Conservation (phyloP, 495 filamentous ascomycete species). For the Pseudoneurospora amorphoporcata region DNA sequence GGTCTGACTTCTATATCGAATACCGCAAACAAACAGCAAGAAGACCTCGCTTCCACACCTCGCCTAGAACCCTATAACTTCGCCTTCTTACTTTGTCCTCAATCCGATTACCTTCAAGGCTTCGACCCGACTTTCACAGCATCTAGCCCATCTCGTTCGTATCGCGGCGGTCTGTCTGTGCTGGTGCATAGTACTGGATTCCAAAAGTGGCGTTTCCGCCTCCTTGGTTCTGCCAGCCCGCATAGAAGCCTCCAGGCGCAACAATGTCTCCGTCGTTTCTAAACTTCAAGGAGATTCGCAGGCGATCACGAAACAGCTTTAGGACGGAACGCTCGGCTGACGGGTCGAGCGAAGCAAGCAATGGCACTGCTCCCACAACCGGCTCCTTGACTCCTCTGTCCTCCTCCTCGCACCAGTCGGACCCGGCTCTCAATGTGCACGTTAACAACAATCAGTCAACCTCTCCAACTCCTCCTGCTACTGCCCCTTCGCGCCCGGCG, state of each 20-base stretch:
- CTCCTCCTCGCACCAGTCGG: constrained; percentile 26
- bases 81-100: not conserved
- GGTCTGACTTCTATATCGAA: not conserved
- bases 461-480: constrained; percentile 25
- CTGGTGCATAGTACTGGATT: not conserved
- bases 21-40: not conserved
- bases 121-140: not conserved
- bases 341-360: constrained; percentile 37
- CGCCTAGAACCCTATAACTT: not conserved
- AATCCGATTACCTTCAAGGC: not conserved
- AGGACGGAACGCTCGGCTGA: constrained; percentile 44
- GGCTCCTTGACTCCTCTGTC: constrained; percentile 38
- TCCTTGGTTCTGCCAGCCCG: not conserved
- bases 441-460: constrained; percentile 26
- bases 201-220: not conserved
- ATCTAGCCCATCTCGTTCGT: not conserved
- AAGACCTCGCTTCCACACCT: not conserved
- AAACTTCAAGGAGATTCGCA: constrained; percentile 57
- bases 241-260: not conserved
- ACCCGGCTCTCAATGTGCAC: constrained; percentile 40
- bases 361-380: constrained; percentile 34
- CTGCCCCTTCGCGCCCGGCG: constrained; percentile 27
- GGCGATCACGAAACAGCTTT: constrained; percentile 61
- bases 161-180: not conserved
- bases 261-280: constrained; percentile 55